Base-by-base conservation (phyloP, 1,284 basidiomycete species). In the Pseudozyma sp. region DNA sequence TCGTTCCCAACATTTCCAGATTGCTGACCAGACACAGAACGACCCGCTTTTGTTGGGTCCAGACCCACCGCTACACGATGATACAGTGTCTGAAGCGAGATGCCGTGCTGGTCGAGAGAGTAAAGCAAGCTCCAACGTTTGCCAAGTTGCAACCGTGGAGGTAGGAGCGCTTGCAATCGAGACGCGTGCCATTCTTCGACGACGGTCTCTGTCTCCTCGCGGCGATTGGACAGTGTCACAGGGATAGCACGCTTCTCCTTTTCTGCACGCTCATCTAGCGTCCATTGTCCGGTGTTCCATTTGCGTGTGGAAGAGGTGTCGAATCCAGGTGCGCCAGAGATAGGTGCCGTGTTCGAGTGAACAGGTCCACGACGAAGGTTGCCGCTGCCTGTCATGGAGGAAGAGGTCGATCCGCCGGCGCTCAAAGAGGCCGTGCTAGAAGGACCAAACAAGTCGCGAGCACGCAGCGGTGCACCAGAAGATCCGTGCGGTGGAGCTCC, bases 31-130 rank as follows among this genome's bases (percentile, higher is more conserved):
- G 63, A 63, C 0, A 60, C 65, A 7, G 16, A 12, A 3, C 63
- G 52, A 13, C 42, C 50, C 1, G 21, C 47, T 18, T 55, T 47
- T 1, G 50, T 52, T 5, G 76, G 71, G 50, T 79, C 76, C 35
- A 79, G 31, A 0, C 76, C 78, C 1, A 57, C 36, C 6, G 61
- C 60, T 4, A 82, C 80, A 8, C 69, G 68, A 53, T 81, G 31
- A 79, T 83, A 85, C 0, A 98, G 88, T 0, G 96, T 97, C 43
- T 92, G 90, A 11, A 98, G 87, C 10, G 93, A 95, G 50, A 95
- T 94, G 0, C 96, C 96, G 74, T 98, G 93, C 83, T 97, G 95
- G 80, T 99, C 96, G 16, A 97, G 87, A 11, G 93, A 95, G 86
- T 97, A 98, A 1, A 97, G 86, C 3, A 98, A 87, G 0, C 89